phyloP scores from a whole-genome alignment of 1,139 yeast genomes.

The Scheffersomyces insectosa region DNA sequence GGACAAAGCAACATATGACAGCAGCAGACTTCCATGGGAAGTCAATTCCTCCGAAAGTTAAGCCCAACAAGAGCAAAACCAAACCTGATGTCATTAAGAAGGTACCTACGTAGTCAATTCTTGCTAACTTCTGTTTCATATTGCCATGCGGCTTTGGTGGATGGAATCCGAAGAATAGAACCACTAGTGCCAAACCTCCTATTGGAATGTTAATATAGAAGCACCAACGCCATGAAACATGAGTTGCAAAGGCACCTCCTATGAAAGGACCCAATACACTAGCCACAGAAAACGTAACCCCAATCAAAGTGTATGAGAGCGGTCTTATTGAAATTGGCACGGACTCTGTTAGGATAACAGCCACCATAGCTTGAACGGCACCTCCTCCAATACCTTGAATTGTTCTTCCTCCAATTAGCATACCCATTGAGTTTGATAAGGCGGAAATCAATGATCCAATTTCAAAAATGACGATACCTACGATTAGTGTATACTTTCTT shows the following conservation, averaged over 20 bases:
- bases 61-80: conserved; percentile 46
- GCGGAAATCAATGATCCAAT: conserved; percentile 65
- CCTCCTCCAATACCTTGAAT: conserved; percentile 77
- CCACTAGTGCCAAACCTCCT: conserved; percentile 55
- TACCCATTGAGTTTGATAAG: conserved; percentile 54
- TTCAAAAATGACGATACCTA: conserved; percentile 57
- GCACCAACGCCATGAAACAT: conserved; percentile 78
- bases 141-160: conserved; percentile 48
- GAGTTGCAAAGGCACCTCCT: conserved; percentile 66
- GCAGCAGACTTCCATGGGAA: conserved; percentile 56
- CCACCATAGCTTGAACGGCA: conserved; percentile 60
- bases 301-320: conserved; percentile 48
- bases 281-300: conserved; percentile 55
- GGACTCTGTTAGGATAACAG: conserved; percentile 59
- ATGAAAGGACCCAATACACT: conserved; percentile 64
- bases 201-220: conserved; percentile 72
- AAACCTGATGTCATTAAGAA: conserved; percentile 40
- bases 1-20: conserved; percentile 51
- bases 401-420: conserved; percentile 69
- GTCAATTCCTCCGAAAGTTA: conserved; percentile 54
- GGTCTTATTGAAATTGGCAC: conserved; percentile 63
- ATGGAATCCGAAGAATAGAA: conserved; percentile 50
- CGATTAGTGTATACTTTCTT: conserved; percentile 51
- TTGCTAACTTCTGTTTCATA: conserved; percentile 37
- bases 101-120: conserved; percentile 52